Percentiles rank a stretch among this genome's conserved stretches.
Conservation (phyloP, 805 yeast genomes). For the Saccharomyces paradoxus region DNA sequence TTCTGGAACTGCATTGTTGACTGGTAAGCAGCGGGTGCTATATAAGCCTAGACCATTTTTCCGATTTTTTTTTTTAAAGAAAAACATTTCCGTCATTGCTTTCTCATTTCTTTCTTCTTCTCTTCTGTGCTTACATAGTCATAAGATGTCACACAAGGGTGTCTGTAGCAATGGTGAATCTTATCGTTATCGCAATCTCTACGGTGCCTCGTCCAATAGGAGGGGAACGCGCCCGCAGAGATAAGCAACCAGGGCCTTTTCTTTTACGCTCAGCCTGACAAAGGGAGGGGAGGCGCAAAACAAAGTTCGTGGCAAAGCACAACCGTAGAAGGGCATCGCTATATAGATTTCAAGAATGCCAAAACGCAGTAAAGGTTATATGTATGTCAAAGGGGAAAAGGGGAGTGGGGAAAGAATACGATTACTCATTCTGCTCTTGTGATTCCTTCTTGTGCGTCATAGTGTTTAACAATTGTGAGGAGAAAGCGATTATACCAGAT, state of each 20-base stretch:
- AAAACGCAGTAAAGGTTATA: too few species aligned
- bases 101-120: not conserved
- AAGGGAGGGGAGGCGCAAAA: not conserved
- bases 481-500: not conserved
- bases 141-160: not conserved
- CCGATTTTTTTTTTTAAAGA: not conserved
- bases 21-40: not conserved
- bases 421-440: not conserved
- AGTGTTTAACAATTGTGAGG: too few species aligned
- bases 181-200: not conserved
- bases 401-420: not conserved
- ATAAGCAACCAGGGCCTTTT: not conserved
- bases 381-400: not conserved
- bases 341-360: too few species aligned
- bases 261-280: not conserved
- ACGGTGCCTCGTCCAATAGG: not conserved
- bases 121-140: not conserved
- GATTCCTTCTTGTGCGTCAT: not conserved
- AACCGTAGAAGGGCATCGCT: not conserved
- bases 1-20: not conserved
- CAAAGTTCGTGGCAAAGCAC: not conserved
- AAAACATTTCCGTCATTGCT: not conserved
- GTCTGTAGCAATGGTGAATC: not conserved
- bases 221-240: not conserved
- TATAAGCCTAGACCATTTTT: not conserved